These are phyloP conservation scores for Lobosporangium transversale DNA, from an alignment of 192 early-diverging fungal genomes.

Conservation along the genomic window DNA sequence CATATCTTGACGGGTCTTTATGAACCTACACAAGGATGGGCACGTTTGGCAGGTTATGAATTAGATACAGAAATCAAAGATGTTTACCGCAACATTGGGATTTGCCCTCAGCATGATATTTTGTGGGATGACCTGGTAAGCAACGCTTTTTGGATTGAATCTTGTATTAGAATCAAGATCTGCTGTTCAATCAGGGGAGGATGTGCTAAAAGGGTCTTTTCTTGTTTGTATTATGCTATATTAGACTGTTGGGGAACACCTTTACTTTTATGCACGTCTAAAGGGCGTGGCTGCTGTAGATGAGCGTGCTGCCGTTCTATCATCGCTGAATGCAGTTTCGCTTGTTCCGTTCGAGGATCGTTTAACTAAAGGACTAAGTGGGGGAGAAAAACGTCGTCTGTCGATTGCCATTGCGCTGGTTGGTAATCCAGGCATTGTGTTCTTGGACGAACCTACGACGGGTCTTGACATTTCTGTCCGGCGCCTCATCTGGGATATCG, in stretches of 20 bases:
- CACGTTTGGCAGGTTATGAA: constrained; percentile 66
- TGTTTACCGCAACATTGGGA: constrained; percentile 71
- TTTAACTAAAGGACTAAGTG: constrained; percentile 69
- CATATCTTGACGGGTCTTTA: constrained; percentile 77
- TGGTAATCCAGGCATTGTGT: constrained; percentile 73
- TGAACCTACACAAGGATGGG: constrained; percentile 63
- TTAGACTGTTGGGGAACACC: constrained; percentile 72
- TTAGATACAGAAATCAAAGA: constrained; percentile 59
- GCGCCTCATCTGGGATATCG: constrained; percentile 77
- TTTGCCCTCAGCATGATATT: constrained; percentile 80
- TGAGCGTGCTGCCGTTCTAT: constrained; percentile 57
- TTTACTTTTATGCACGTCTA: constrained; percentile 76
- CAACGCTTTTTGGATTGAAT: background rate
- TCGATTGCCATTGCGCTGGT: constrained; percentile 80
- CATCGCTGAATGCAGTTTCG: constrained; percentile 60
- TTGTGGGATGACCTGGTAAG: constrained; percentile 74
- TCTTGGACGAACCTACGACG: constrained; percentile 86
- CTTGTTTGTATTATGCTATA: too few relatives aligned
- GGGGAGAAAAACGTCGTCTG: constrained; percentile 81
- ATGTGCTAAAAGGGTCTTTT: too few relatives aligned
- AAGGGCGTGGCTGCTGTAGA: constrained; percentile 66
- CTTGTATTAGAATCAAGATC: too few relatives aligned
- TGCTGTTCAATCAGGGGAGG: too few relatives aligned
- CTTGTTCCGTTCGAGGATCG: constrained; percentile 66
- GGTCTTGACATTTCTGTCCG: constrained; percentile 78